A percentile compares a stretch with the other conserved stretches of the same genome.
These are phyloP conservation scores for Colletotrichum tabaci DNA, from an alignment of 2,329 filamentous ascomycete species.

Conservation along the genomic window DNA sequence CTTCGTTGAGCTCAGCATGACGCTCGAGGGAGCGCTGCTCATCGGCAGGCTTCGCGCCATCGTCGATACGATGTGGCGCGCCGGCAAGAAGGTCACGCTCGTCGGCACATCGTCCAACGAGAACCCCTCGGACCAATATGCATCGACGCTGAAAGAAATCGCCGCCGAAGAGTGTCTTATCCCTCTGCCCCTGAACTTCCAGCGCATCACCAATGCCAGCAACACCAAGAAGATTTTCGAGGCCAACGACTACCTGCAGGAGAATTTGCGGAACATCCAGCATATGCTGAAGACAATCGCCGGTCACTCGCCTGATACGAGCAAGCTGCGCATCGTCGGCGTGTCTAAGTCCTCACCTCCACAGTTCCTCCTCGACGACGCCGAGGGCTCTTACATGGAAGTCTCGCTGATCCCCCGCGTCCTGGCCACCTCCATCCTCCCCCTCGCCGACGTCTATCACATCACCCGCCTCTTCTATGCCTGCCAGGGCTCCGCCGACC, in stretches of 20 bases:
- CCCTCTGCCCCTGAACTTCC: constrained; percentile 46
- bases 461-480: constrained; percentile 49
- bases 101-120: constrained; percentile 81
- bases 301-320: constrained; percentile 42
- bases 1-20: constrained; percentile 81
- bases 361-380: constrained; percentile 35
- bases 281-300: constrained; percentile 61
- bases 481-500: constrained; percentile 33
- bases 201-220: constrained; percentile 42
- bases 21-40: constrained; percentile 78
- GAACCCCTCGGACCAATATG: constrained; percentile 61
- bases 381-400: constrained; percentile 36
- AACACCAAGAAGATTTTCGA: constrained; percentile 44
- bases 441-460: constrained; percentile 57
- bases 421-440: constrained; percentile 50
- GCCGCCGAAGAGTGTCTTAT: constrained; percentile 59
- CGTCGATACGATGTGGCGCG: constrained; percentile 79
- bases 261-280: constrained; percentile 64
- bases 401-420: constrained; percentile 43
- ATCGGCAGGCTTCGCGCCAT: constrained; percentile 78
- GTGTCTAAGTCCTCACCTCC: constrained; percentile 37
- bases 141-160: constrained; percentile 56
- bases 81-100: constrained; percentile 81
- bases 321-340: constrained; percentile 36
- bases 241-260: constrained; percentile 56